Evolutionary conservation across 2,329 filamentous ascomycete genomes (phyloP).

Genomic region (Rhynchosporium agropyri): DNA sequence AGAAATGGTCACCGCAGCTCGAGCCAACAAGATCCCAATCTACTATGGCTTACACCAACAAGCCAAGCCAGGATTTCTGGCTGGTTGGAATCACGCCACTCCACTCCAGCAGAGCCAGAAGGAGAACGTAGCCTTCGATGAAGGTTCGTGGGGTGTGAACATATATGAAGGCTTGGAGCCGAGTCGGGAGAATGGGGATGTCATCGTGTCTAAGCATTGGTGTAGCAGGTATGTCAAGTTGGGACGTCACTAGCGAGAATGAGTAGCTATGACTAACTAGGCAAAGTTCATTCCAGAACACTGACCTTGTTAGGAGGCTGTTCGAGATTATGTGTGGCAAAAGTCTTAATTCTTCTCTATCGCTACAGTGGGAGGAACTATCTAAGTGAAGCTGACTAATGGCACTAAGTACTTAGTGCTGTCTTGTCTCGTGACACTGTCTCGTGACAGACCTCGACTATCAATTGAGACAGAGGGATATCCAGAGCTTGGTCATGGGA

Average conservation of each 20-base stretch:
- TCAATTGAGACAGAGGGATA: slow-evolving; percentile 42
- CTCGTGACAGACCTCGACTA: slow-evolving; percentile 40
- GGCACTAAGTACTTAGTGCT: too few relatives aligned
- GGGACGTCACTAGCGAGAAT: neutral
- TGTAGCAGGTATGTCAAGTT: slow-evolving; percentile 35
- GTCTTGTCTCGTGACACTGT: too few relatives aligned
- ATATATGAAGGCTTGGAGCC: slow-evolving; percentile 41
- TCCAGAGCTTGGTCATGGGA: slow-evolving; percentile 41
- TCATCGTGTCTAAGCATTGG: slow-evolving; percentile 43
- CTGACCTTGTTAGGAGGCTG: slow-evolving; percentile 12
- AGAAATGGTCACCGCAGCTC: slow-evolving; percentile 35
- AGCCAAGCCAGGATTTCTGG: slow-evolving; percentile 32
- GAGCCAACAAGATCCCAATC: slow-evolving; percentile 39
- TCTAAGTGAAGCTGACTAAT: too few relatives aligned
- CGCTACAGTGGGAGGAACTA: too few relatives aligned
- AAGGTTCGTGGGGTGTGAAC: slow-evolving; percentile 40
- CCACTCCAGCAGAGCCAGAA: slow-evolving; percentile 28
- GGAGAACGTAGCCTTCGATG: slow-evolving; percentile 37
- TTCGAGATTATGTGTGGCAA: too few relatives aligned
- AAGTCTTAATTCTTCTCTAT: too few relatives aligned
- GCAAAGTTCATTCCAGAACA: slow-evolving; percentile 42
- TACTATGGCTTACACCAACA: slow-evolving; percentile 45
- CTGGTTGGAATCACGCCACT: slow-evolving; percentile 41
- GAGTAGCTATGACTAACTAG: neutral
- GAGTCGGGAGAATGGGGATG: slow-evolving; percentile 38